phyloP scores from a whole-genome alignment of 345 rosid genomes.

The Hevea brasiliensis region DNA sequence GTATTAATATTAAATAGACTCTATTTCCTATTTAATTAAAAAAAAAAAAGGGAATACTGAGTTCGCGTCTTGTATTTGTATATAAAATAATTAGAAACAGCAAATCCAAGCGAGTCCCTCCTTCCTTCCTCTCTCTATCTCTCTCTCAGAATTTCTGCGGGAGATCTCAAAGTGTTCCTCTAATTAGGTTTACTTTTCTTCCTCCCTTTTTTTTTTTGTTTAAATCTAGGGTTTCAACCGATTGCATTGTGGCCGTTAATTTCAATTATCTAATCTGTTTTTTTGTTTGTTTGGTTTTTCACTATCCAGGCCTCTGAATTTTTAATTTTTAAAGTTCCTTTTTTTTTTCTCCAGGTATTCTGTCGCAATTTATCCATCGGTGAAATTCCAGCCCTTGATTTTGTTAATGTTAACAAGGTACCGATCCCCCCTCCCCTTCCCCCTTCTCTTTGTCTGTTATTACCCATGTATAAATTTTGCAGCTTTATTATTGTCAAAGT shows the following conservation, averaged over 20 bases:
- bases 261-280: not conserved
- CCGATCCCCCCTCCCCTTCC: not conserved
- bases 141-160: not conserved
- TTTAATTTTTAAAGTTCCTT: not conserved
- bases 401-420: conserved; percentile 13
- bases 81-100: not conserved
- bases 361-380: not conserved
- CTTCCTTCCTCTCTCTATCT: not conserved
- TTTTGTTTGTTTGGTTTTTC: not conserved
- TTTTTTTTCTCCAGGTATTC: conserved; percentile 7
- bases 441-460: not conserved
- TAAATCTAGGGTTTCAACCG: not conserved
- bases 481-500: not conserved
- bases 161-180: not conserved
- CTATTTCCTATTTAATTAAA: too few species aligned
- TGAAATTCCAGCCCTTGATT: conserved; percentile 2
- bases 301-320: not conserved
- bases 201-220: not conserved
- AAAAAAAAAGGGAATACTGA: not conserved
- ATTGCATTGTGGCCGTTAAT: not conserved
- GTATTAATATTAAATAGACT: not conserved
- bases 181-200: not conserved
- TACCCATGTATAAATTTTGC: not conserved
- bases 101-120: not conserved
- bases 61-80: not conserved